Evolutionary conservation across 768 basidiomycete species (phyloP).

Genomic region (Hypsizygus marmoreus): DNA sequence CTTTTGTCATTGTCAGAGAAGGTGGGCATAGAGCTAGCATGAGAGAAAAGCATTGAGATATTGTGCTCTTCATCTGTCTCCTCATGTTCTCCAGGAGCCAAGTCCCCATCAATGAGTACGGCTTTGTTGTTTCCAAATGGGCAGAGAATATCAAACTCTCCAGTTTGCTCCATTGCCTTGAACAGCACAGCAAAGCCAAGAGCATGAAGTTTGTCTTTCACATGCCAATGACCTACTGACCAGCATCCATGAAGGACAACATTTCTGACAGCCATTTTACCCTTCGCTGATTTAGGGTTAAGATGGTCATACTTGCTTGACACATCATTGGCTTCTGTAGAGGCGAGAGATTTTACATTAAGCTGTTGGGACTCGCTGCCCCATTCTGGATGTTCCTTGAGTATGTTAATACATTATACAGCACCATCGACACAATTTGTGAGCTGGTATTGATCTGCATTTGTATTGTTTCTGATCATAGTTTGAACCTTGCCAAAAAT

Average conservation of each 20-base stretch:
- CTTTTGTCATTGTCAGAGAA: too few species aligned
- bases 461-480: conserved; percentile 35
- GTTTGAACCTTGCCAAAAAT: conserved; percentile 38
- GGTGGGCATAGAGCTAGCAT: too few species aligned
- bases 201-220: background rate
- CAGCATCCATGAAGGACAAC: too few species aligned
- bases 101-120: too few species aligned
- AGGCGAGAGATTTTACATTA: conserved; percentile 28
- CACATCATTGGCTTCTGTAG: too few species aligned
- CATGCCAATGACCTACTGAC: background rate
- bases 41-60: too few species aligned
- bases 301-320: too few species aligned
- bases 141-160: background rate
- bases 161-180: too few species aligned
- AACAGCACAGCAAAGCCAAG: background rate
- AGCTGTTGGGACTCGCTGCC: conserved; percentile 34
- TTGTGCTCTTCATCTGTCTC: too few species aligned
- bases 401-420: conserved; percentile 32
- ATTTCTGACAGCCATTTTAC: too few species aligned
- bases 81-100: background rate
- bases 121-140: background rate
- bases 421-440: conserved; percentile 27
- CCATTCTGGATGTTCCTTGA: conserved; percentile 37
- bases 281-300: too few species aligned
- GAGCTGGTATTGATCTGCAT: conserved; percentile 28